These are phyloP conservation scores for Xerocomus amazonicus DNA, from an alignment of 1,284 basidiomycete species.

Conservation along the genomic window DNA sequence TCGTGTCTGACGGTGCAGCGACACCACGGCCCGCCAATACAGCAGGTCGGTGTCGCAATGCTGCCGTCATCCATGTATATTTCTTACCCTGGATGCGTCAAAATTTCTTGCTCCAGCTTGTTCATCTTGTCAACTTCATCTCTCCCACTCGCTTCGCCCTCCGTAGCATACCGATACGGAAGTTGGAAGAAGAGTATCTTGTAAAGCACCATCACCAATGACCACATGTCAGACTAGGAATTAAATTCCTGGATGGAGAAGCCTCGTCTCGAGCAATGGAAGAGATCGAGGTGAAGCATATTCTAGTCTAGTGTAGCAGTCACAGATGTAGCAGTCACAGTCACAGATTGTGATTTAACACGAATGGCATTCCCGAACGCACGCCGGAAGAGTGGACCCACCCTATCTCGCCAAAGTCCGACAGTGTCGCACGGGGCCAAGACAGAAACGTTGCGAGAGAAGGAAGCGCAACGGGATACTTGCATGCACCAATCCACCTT, in stretches of 20 bases:
- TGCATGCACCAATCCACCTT: slow-evolving; percentile 80
- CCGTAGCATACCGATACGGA: slow-evolving; percentile 69
- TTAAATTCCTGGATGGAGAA: slow-evolving; percentile 71
- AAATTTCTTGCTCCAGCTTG: slow-evolving; percentile 70
- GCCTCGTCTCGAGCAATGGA: slow-evolving; percentile 61
- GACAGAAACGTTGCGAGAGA: neutral
- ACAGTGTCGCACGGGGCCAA: slow-evolving; percentile 83
- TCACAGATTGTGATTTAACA: slow-evolving; percentile 5
- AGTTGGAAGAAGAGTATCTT: slow-evolving; percentile 86
- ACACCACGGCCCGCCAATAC: too few relatives aligned
- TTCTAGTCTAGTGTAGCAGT: slow-evolving; percentile 52
- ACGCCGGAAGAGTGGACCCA: slow-evolving; percentile 59
- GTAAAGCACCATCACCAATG: slow-evolving; percentile 87
- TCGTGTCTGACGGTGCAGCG: neutral
- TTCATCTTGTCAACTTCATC: slow-evolving; percentile 60
- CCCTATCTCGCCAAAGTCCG: slow-evolving; percentile 93
- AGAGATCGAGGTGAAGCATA: slow-evolving; percentile 86
- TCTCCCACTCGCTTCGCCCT: slow-evolving; percentile 43
- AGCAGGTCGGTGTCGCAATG: too few relatives aligned
- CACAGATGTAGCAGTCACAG: too few relatives aligned
- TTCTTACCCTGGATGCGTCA: slow-evolving; percentile 65
- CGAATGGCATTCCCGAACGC: slow-evolving; percentile 64
- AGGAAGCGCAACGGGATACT: slow-evolving; percentile 22
- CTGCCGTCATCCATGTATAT: slow-evolving; percentile 6
- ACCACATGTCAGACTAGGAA: slow-evolving; percentile 89